Evolutionary conservation across 805 yeast genomes (phyloP).

Genomic region (Henningerozyma blattae): DNA sequence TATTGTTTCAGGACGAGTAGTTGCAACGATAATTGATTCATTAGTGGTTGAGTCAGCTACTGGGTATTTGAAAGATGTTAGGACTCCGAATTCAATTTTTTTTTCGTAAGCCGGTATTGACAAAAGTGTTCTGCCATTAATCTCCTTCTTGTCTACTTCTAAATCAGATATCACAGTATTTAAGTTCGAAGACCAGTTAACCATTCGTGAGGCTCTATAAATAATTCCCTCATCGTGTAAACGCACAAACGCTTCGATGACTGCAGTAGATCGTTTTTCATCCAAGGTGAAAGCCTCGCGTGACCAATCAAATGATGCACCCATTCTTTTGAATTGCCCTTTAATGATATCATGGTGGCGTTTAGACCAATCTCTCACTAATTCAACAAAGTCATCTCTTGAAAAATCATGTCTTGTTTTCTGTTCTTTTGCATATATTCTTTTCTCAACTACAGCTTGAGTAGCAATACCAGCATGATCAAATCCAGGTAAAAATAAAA

Average conservation of each 20-base stretch:
- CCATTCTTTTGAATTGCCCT: conserved; percentile 71
- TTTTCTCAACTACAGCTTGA: conserved; percentile 95
- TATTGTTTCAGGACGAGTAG: conserved; percentile 97
- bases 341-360: conserved; percentile 81
- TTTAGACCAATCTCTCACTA: conserved; percentile 98
- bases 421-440: conserved; percentile 76
- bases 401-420: conserved; percentile 92
- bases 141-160: conserved; percentile 88
- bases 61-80: conserved; percentile 90
- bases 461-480: conserved; percentile 99
- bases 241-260: conserved; percentile 80
- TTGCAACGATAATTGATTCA: conserved; percentile 84
- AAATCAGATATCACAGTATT: conserved; percentile 93
- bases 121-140: conserved; percentile 69
- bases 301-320: conserved; percentile 95
- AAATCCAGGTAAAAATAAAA: conserved; percentile 87
- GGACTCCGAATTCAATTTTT: conserved; percentile 89
- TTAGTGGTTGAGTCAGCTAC: conserved; percentile 58
- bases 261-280: conserved; percentile 67
- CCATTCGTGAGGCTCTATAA: conserved; percentile 85
- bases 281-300: conserved; percentile 90
- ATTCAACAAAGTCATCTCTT: conserved; percentile 75
- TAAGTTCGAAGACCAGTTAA: conserved; percentile 92
- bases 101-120: conserved; percentile 85
- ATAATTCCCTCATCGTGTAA: conserved; percentile 91